phyloP scores from a whole-genome alignment of 257 asterid species.

The Rhazya stricta region DNA sequence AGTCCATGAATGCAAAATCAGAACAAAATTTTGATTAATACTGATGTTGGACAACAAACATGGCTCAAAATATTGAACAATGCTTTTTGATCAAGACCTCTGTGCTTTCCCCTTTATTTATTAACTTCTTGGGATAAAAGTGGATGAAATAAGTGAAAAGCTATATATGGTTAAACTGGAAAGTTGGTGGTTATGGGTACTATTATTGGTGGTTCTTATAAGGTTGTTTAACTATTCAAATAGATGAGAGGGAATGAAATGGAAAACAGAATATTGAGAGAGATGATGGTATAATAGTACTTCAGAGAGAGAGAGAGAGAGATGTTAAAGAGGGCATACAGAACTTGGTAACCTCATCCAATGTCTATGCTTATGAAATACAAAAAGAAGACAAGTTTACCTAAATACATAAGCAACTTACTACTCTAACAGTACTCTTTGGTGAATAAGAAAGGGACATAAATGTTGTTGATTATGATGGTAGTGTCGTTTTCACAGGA shows the following conservation, averaged over 20 bases:
- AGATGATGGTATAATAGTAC: background rate
- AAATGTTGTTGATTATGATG: background rate
- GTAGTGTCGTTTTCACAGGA: background rate
- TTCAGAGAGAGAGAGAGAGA: too few species aligned
- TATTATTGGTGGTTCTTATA: background rate
- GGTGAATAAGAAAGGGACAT: background rate
- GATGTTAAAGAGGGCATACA: too few species aligned
- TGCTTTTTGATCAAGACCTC: background rate
- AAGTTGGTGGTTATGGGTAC: background rate
- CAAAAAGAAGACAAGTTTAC: too few species aligned
- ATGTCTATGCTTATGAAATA: too few species aligned
- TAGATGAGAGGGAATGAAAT: background rate
- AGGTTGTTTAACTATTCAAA: background rate
- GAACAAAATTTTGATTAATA: background rate
- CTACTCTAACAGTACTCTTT: background rate
- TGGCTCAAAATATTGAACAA: background rate
- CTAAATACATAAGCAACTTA: background rate
- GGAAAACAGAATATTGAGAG: background rate
- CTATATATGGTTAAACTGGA: background rate
- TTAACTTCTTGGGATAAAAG: background rate
- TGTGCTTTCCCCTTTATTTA: background rate
- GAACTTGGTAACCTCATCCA: too few species aligned
- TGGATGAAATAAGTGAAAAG: background rate
- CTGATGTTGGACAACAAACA: background rate
- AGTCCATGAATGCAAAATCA: background rate